A percentile compares a stretch with the other conserved stretches of the same genome.
Evolutionary conservation across 352 stramenopile species (phyloP).

Genomic region (Phytophthora idaei): DNA sequence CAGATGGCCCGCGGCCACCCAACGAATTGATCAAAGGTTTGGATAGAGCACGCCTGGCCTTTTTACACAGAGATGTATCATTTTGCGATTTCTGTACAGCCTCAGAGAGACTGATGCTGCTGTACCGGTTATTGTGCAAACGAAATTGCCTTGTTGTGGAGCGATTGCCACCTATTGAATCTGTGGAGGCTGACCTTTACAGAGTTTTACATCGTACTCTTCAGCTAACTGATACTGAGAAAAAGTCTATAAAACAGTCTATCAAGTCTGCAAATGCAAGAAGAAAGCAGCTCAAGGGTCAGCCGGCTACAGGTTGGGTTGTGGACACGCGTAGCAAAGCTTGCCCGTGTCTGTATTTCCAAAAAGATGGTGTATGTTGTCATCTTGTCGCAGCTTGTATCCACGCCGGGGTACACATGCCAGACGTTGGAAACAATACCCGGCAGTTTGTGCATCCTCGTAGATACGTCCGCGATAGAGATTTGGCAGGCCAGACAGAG

Average conservation of each 20-base stretch:
- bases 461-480: too few relatives aligned
- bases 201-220: background rate
- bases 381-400: background rate
- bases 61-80: background rate
- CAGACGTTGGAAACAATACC: background rate
- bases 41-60: background rate
- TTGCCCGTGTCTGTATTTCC: background rate
- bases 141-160: conserved; percentile 7
- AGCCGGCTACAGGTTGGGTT: background rate
- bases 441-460: background rate
- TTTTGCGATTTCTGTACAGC: background rate
- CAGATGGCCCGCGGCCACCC: background rate
- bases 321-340: conserved; percentile 10
- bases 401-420: background rate
- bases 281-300: background rate
- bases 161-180: background rate
- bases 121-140: conserved; percentile 6
- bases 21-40: conserved; percentile 8
- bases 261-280: conserved; percentile 4
- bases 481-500: too few relatives aligned
- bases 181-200: conserved; percentile 6
- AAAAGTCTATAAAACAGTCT: background rate
- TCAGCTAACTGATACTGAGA: conserved; percentile 5
- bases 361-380: background rate
- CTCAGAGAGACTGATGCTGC: background rate